These are phyloP conservation scores for Talaromyces islandicus DNA, from an alignment of 2,329 filamentous ascomycete species.

Conservation along the genomic window DNA sequence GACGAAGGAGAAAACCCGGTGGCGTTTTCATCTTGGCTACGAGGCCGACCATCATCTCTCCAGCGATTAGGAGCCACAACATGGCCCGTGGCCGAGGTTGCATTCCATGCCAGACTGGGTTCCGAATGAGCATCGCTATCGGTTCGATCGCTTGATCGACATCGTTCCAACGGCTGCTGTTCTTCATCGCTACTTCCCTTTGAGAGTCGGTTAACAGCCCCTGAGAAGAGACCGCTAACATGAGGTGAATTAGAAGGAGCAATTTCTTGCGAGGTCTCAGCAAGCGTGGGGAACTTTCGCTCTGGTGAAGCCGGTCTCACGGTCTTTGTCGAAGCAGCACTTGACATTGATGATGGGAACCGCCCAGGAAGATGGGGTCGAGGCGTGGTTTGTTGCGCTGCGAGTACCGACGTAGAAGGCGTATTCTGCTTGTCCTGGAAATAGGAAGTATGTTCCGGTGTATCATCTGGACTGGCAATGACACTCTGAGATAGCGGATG, in stretches of 20 bases:
- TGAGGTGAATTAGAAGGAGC: slow-evolving; percentile 27
- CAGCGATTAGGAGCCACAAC: slow-evolving; percentile 31
- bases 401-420: not conserved
- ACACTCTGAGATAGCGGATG: slow-evolving; percentile 73
- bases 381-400: slow-evolving; percentile 6
- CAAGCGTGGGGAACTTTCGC: not conserved
- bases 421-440: slow-evolving; percentile 22
- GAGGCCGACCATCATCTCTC: slow-evolving; percentile 15
- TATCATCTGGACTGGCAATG: slow-evolving; percentile 58
- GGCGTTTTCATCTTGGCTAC: slow-evolving; percentile 3
- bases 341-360: slow-evolving; percentile 39
- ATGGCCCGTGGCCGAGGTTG: slow-evolving; percentile 38
- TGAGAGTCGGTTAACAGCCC: slow-evolving; percentile 29
- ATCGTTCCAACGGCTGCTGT: slow-evolving; percentile 31
- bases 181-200: slow-evolving; percentile 26
- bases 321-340: slow-evolving; percentile 41
- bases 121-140: slow-evolving; percentile 33
- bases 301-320: slow-evolving; percentile 29
- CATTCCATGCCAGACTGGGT: slow-evolving; percentile 40
- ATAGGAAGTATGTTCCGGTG: slow-evolving; percentile 30
- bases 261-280: slow-evolving; percentile 8
- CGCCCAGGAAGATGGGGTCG: slow-evolving; percentile 36
- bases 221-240: slow-evolving; percentile 35
- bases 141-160: slow-evolving; percentile 28
- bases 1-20: slow-evolving; percentile 1